Evolutionary conservation across 805 yeast genomes (phyloP), one percentile per base, ranked within the genome.

Genomic region (Ogataea parapolymorpha): DNA sequence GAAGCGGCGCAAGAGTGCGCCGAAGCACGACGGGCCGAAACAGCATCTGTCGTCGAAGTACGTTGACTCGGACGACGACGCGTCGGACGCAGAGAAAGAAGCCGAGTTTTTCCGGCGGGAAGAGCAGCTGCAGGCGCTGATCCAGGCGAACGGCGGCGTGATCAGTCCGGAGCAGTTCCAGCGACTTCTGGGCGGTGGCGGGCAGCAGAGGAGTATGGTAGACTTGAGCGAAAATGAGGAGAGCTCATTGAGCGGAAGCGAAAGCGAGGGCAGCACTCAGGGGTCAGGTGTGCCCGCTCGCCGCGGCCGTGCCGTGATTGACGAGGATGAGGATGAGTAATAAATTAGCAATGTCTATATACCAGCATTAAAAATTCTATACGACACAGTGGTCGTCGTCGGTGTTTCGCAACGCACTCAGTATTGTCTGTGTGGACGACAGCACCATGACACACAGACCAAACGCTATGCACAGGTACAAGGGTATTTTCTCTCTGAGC

Each of bases 371-470:
- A 7, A 20, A 20, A 20, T 14, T 16, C 12, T 31, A 18, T 22
- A 39, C 56, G 12, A 63, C 66, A 59, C 87, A 81, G 47, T 79
- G 82, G 20, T 62, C 64, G 15, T 68, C 75, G 9, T 62, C 65
- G 8, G 61, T 67, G 22, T 42, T 40, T 8, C 61, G 56, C 11
- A 72, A 25, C 18, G 79, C 67, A 27, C 71, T 66, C 12, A 70
- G 45, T 3, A 87, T 69, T 1, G 95, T 85, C 68, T 84, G 90
- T 14, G 74, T 63, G 0, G 95, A 81, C n/a, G 95, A 85, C 11
- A 88, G 67, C 23, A 86, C 48, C 93, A 91, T 84, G 12, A 91
- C 84, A 2, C 74, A 47, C 26, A 80, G 62, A 0, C 98, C 98
- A 62, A 91, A 88, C 0, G 62, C 58, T 7, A 82, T 74, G 54